These are phyloP conservation scores for Monilinia fructicola DNA, from an alignment of 2,329 filamentous ascomycete species.

Conservation along the genomic window DNA sequence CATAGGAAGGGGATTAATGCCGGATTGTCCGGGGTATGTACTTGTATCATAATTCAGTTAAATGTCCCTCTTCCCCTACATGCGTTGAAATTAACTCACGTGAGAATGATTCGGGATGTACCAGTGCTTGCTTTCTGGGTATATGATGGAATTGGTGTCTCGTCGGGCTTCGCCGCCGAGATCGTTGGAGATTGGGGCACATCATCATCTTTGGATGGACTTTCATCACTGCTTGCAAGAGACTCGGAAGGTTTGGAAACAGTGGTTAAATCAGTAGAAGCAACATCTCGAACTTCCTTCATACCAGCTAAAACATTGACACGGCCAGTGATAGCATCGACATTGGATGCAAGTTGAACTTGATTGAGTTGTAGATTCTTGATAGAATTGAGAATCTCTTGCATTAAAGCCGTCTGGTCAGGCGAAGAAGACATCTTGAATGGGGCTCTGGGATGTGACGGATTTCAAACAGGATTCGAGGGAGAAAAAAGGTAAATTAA, in stretches of 20 bases:
- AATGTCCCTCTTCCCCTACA: slow-evolving; percentile 1
- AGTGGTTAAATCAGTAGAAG: slow-evolving; percentile 32
- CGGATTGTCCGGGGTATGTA: slow-evolving; percentile 91
- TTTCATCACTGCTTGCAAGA: slow-evolving; percentile 25
- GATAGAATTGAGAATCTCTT: slow-evolving; percentile 56
- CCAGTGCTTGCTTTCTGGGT: slow-evolving; percentile 42
- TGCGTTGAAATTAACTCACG: slow-evolving; percentile 41
- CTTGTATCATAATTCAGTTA: slow-evolving; percentile 40
- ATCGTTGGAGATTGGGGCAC: slow-evolving; percentile 40
- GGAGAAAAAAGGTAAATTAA: neutral
- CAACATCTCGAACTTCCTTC: slow-evolving; percentile 55
- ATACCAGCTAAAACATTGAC: slow-evolving; percentile 61
- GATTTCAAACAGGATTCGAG: neutral
- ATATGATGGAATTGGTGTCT: slow-evolving; percentile 28
- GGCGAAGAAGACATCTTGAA: slow-evolving; percentile 27
- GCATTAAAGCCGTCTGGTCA: slow-evolving; percentile 44
- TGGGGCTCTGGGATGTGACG: neutral
- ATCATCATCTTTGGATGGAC: slow-evolving; percentile 30
- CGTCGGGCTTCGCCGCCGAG: slow-evolving; percentile 34
- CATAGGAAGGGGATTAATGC: slow-evolving; percentile 86
- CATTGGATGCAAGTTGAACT: slow-evolving; percentile 52
- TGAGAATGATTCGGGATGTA: slow-evolving; percentile 63
- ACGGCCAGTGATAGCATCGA: slow-evolving; percentile 60
- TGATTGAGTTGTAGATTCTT: slow-evolving; percentile 58
- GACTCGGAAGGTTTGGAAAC: slow-evolving; percentile 26